Evolutionary conservation across 179 eudicot genomes (phyloP).

Genomic region (Vitellaria paradoxa): DNA sequence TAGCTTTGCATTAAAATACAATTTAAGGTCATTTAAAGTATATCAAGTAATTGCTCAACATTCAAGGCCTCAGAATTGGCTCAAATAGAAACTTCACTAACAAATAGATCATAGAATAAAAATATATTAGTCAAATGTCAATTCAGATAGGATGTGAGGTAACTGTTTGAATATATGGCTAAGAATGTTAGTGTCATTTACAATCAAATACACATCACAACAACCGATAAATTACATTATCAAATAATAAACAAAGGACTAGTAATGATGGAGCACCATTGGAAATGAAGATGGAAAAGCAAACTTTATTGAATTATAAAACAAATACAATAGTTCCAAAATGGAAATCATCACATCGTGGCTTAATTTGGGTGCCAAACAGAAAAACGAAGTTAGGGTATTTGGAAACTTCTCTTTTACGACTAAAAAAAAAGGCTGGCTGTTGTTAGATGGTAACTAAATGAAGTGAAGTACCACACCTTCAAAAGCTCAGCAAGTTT

Average conservation of each 20-base stretch:
- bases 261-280: background rate
- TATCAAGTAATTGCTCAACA: background rate
- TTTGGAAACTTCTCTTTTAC: too few relatives aligned
- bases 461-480: constrained; percentile 31
- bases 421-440: too few relatives aligned
- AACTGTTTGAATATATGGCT: background rate
- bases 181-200: background rate
- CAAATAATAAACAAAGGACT: background rate
- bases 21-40: background rate
- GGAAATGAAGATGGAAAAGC: background rate
- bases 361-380: too few relatives aligned
- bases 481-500: constrained; percentile 64
- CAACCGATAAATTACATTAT: background rate
- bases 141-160: background rate
- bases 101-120: background rate
- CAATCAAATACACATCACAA: background rate
- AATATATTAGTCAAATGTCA: background rate
- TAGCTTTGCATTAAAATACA: background rate
- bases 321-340: background rate
- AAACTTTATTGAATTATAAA: background rate
- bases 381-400: too few relatives aligned
- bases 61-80: background rate
- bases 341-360: background rate
- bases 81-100: background rate
- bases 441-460: background rate